Evolutionary conservation across 2,329 filamentous ascomycete genomes (phyloP).

Genomic region (Plenodomus lindquistii): DNA sequence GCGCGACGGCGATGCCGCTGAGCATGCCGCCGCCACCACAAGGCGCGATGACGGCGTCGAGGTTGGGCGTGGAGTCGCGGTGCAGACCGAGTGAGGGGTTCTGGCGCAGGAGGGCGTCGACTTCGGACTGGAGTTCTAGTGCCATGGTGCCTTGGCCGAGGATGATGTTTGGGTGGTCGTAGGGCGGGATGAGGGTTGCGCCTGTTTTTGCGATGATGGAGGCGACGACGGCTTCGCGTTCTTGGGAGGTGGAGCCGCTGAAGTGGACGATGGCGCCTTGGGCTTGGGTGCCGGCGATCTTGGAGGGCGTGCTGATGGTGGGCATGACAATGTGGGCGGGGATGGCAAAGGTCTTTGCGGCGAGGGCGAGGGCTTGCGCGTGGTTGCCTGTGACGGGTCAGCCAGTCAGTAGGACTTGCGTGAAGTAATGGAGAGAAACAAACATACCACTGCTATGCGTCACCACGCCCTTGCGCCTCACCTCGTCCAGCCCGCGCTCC

Average conservation of each 20-base stretch:
- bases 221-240: conserved; percentile 78
- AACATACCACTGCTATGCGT: conserved; percentile 83
- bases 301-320: conserved; percentile 77
- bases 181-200: conserved; percentile 82
- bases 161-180: conserved; percentile 90
- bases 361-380: conserved; percentile 87
- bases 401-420: background rate
- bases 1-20: conserved; percentile 77
- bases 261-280: conserved; percentile 82
- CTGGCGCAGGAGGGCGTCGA: conserved; percentile 54
- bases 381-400: conserved; percentile 73
- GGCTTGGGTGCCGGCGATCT: conserved; percentile 78
- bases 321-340: conserved; percentile 94
- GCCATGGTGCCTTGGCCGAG: conserved; percentile 91
- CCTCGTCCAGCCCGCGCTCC: conserved; percentile 48
- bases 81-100: conserved; percentile 16
- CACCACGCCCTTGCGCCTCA: conserved; percentile 70
- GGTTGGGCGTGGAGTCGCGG: conserved; percentile 23
- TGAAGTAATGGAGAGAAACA: background rate
- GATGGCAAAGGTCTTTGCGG: conserved; percentile 72
- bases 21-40: conserved; percentile 90
- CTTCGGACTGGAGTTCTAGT: conserved; percentile 80
- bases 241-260: conserved; percentile 76
- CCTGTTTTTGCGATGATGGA: conserved; percentile 71
- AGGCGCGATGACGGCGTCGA: conserved; percentile 70